A percentile compares a stretch with the other conserved stretches of the same genome.
These are phyloP conservation scores for Pythium plurisporium DNA, from an alignment of 352 stramenopile species.

Conservation along the genomic window DNA sequence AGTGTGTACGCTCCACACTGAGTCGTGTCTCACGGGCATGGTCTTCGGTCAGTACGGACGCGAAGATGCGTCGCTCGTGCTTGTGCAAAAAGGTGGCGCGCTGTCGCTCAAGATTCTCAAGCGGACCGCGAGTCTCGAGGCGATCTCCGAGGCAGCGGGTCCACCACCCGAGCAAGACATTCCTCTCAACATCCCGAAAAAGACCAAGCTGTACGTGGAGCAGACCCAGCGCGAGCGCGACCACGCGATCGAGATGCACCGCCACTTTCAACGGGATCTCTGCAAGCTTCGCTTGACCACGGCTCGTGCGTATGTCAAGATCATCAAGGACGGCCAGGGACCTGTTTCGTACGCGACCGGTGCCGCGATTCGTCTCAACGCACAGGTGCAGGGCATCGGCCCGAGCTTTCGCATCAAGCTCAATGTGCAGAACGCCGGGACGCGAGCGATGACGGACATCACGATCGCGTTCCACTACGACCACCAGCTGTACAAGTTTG, in stretches of 20 bases:
- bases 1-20: slow-evolving; percentile 65
- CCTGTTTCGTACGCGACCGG: slow-evolving; percentile 70
- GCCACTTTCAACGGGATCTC: slow-evolving; percentile 88
- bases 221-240: slow-evolving; percentile 90
- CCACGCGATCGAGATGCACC: slow-evolving; percentile 89
- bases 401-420: slow-evolving; percentile 82
- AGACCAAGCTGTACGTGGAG: slow-evolving; percentile 93
- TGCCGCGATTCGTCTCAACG: slow-evolving; percentile 72
- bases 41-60: slow-evolving; percentile 85
- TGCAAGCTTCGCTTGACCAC: slow-evolving; percentile 87
- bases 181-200: slow-evolving; percentile 90
- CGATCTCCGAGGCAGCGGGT: slow-evolving; percentile 62
- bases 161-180: slow-evolving; percentile 90
- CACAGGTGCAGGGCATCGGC: slow-evolving; percentile 76
- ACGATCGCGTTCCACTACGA: slow-evolving; percentile 77
- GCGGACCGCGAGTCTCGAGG: slow-evolving; percentile 74
- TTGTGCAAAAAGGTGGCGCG: slow-evolving; percentile 74
- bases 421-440: slow-evolving; percentile 71
- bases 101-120: slow-evolving; percentile 88
- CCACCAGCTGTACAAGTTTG: slow-evolving; percentile 61
- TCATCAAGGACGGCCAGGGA: slow-evolving; percentile 86
- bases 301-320: slow-evolving; percentile 86
- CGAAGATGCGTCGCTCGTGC: slow-evolving; percentile 81
- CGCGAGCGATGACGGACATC: slow-evolving; percentile 59
- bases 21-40: slow-evolving; percentile 69